Base-by-base conservation (phyloP, 2,329 filamentous ascomycete genomes). In the Claviceps sp. region DNA sequence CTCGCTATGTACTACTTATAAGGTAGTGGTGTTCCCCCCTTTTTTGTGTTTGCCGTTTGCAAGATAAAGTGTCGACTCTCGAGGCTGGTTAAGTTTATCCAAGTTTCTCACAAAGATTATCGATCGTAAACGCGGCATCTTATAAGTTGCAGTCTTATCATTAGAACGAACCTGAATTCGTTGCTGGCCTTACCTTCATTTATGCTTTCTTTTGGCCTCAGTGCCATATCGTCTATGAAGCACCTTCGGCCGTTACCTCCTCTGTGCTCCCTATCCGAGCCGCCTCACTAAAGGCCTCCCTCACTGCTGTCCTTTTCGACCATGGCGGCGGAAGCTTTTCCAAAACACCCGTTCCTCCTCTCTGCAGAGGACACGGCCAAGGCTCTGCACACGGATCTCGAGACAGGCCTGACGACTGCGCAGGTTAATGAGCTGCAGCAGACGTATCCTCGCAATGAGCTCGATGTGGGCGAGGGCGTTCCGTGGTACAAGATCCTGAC, bases 401-500 rank as follows among this genome's bases (percentile, higher is more conserved):
- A 88, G 55, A 81, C 77, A 62, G 86, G 86, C 41, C 71, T 90
- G 44, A 79, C 74, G 9, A 73, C 76, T 16, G 64, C 69, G 8
- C 77, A 85, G 61, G 84, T 85, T 22, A 65, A 72, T 50, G 67
- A 78, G 52, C 71, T 84, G 24, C 74, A 81, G 52, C 66, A 75
- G 22, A 72, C 76, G 54, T 81, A 84, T 62, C 83, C 84, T 48
- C 71, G 67, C 18, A 89, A 89, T 68, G 82, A 87, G 62, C 73
- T 89, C 20, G 79, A 87, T 45, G 78, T 86, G 20, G 82, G 76
- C 20, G 80, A 77, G 30, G 78, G 78, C 30, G 81, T 89, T 47
- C 78, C 77, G 62, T 75, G 82, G 84, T 72, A 82, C 60, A 89
- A 83, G 59, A 86, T 89, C 43, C 69, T 89, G 47, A 70, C 85